A percentile compares a stretch with the other conserved stretches of the same genome.
Evolutionary conservation across 805 yeast genomes (phyloP).

Genomic region (Cyberlindnera veronae): DNA sequence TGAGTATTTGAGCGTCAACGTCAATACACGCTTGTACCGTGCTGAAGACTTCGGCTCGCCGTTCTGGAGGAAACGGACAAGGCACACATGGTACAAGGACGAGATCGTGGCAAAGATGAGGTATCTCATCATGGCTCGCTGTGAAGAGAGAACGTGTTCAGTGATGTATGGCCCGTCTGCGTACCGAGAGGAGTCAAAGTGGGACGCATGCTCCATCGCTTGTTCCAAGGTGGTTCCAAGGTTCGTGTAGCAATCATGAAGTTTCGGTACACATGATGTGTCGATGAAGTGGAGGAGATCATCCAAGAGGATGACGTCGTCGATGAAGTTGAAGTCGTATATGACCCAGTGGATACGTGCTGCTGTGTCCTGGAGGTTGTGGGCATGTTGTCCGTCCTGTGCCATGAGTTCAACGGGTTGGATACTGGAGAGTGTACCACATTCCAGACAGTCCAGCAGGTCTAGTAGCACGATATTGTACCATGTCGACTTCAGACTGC

Average conservation of each 20-base stretch:
- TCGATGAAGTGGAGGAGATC: slow-evolving; percentile 6
- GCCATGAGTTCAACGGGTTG: slow-evolving; percentile 3
- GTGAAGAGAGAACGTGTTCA: slow-evolving; percentile 1
- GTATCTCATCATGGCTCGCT: slow-evolving; percentile 5
- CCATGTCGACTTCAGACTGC: slow-evolving; percentile 10
- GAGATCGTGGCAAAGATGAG: slow-evolving; percentile 5
- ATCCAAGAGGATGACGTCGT: slow-evolving; percentile 5
- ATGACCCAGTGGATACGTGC: slow-evolving; percentile 3
- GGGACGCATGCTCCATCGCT: background rate
- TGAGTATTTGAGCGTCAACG: slow-evolving; percentile 8
- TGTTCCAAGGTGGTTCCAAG: background rate
- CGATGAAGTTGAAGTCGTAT: slow-evolving; percentile 11
- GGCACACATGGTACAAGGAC: slow-evolving; percentile 7
- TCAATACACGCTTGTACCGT: slow-evolving; percentile 3
- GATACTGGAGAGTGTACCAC: slow-evolving; percentile 6
- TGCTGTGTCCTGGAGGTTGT: slow-evolving; percentile 3
- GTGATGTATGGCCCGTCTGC: slow-evolving; percentile 3
- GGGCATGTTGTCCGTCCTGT: background rate
- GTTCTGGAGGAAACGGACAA: slow-evolving; percentile 3
- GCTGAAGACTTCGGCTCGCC: slow-evolving; percentile 4
- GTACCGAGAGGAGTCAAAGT: slow-evolving; percentile 4
- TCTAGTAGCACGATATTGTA: slow-evolving; percentile 9
- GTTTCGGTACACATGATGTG: background rate
- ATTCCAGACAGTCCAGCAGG: slow-evolving; percentile 8
- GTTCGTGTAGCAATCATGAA: background rate